These are phyloP conservation scores for Tricholomella constricta DNA, from an alignment of 768 basidiomycete species.

Conservation along the genomic window DNA sequence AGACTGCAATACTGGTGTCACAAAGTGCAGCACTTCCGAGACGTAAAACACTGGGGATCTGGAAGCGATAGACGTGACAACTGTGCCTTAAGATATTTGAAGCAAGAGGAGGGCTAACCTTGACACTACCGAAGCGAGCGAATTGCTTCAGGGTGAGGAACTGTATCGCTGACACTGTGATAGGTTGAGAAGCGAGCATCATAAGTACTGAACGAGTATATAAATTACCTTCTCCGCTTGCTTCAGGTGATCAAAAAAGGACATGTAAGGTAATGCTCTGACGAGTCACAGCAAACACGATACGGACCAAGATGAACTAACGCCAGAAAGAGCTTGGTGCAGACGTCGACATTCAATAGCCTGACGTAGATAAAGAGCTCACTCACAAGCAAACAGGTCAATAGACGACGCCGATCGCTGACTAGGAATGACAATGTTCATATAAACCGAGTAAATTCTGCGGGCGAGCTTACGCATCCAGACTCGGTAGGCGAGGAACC, in stretches of 20 bases:
- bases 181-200: background rate
- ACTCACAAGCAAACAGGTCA: conserved; percentile 25
- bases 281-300: background rate
- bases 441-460: background rate
- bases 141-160: conserved; percentile 26
- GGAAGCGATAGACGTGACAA: background rate
- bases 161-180: conserved; percentile 29
- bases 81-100: background rate
- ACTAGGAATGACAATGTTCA: conserved; percentile 13
- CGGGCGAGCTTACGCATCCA: conserved; percentile 24
- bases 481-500: conserved; percentile 33
- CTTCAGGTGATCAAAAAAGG: no score
- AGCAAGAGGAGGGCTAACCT: conserved; percentile 22
- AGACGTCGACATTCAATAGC: background rate
- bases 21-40: conserved; percentile 32
- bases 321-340: conserved; percentile 24
- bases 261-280: background rate
- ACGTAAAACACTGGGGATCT: conserved; percentile 33
- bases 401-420: conserved; percentile 21
- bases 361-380: background rate
- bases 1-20: conserved; percentile 32
- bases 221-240: conserved; percentile 30
- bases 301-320: conserved; percentile 30
- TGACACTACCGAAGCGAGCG: conserved; percentile 27
- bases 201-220: background rate